A percentile compares a stretch with the other conserved stretches of the same genome.
Evolutionary conservation across 805 yeast species (phyloP).

Genomic region (Grigorovia transvaalensis): DNA sequence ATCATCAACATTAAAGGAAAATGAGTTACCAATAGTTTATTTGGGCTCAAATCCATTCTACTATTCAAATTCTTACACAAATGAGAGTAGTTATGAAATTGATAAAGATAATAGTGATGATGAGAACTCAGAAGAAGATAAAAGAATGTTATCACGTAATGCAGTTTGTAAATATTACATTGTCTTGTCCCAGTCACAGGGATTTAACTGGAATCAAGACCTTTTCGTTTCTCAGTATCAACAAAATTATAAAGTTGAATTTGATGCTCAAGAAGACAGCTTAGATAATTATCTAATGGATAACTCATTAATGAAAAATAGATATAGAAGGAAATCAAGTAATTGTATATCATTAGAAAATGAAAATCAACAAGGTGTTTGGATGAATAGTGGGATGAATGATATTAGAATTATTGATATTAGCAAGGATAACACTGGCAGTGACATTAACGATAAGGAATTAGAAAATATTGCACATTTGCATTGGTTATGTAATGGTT

Average conservation of each 20-base stretch:
- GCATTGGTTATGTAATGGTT: neutral
- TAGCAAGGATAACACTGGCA: neutral
- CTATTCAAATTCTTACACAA: neutral
- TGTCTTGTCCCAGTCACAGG: slow-evolving; percentile 46
- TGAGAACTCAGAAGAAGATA: neutral
- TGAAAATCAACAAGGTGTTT: slow-evolving; percentile 21
- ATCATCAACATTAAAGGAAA: neutral
- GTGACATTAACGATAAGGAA: neutral
- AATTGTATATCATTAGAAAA: slow-evolving; percentile 19
- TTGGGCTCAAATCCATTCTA: neutral
- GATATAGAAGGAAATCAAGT: slow-evolving; percentile 21
- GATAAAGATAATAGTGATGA: neutral
- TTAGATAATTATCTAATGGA: slow-evolving; percentile 6
- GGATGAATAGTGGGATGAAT: slow-evolving; percentile 1
- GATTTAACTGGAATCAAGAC: slow-evolving; percentile 69
- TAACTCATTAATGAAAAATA: slow-evolving; percentile 1
- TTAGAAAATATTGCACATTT: neutral
- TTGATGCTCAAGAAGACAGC: slow-evolving; percentile 9
- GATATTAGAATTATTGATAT: neutral
- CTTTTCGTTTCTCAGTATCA: slow-evolving; percentile 63
- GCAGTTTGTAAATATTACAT: slow-evolving; percentile 8
- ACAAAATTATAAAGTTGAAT: slow-evolving; percentile 36
- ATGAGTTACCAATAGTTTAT: slow-evolving; percentile 4
- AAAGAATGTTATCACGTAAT: neutral
- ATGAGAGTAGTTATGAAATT: neutral